phyloP scores from a whole-genome alignment of 768 basidiomycete species.

The Rhodosporidiobolus sp. region DNA sequence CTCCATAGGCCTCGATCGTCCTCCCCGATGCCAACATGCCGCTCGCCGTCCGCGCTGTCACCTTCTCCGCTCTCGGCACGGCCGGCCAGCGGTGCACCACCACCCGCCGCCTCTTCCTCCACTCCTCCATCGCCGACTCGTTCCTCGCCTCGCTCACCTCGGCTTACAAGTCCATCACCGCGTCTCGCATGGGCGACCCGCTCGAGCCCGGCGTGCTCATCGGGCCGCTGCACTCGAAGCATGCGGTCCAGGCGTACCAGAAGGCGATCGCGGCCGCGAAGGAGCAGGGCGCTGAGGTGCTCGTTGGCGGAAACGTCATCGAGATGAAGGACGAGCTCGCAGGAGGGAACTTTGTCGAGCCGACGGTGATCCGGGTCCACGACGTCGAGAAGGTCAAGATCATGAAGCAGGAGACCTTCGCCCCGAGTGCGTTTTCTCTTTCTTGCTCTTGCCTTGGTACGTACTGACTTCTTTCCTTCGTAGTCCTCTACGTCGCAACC shows the following conservation, averaged over 20 bases:
- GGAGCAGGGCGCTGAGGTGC: slow-evolving; percentile 67
- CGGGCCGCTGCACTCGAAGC: slow-evolving; percentile 76
- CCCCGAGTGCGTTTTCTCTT: slow-evolving; percentile 36
- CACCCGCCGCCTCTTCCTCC: slow-evolving; percentile 84
- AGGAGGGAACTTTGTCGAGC: slow-evolving; percentile 82
- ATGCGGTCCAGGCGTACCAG: slow-evolving; percentile 46
- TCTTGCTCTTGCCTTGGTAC: slow-evolving; percentile 39
- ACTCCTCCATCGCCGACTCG: slow-evolving; percentile 68
- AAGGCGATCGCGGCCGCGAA: slow-evolving; percentile 50
- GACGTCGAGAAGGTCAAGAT: slow-evolving; percentile 28
- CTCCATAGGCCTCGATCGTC: slow-evolving; percentile 70
- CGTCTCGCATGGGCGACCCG: slow-evolving; percentile 72
- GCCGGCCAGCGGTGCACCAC: slow-evolving; percentile 71
- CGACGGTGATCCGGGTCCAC: slow-evolving; percentile 65
- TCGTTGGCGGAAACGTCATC: slow-evolving; percentile 62
- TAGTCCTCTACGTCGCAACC: slow-evolving; percentile 77
- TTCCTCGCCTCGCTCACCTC: slow-evolving; percentile 72
- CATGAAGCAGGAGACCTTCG: slow-evolving; percentile 44
- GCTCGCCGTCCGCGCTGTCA: slow-evolving; percentile 82
- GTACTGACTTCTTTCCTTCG: slow-evolving; percentile 48
- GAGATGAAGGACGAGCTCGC: slow-evolving; percentile 54
- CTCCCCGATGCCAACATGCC: slow-evolving; percentile 90
- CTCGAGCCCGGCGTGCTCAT: slow-evolving; percentile 68
- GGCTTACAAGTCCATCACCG: slow-evolving; percentile 63
- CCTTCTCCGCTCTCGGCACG: slow-evolving; percentile 89